phyloP scores from a whole-genome alignment of 2,329 filamentous ascomycete species.

The Biscogniauxia marginata region DNA sequence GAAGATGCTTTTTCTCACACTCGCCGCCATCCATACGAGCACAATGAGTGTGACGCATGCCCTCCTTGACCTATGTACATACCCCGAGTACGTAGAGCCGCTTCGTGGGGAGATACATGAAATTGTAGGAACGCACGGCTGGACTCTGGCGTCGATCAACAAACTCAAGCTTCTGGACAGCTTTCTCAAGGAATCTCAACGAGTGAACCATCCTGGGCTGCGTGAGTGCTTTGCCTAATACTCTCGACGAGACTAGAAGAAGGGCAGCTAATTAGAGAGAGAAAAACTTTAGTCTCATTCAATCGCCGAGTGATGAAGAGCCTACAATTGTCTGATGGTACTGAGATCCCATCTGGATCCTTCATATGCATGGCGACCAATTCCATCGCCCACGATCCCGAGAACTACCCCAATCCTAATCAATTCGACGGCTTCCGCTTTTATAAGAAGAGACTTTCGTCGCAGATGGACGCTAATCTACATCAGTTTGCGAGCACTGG shows the following conservation, averaged over 20 bases:
- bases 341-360: slow-evolving; percentile 13
- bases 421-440: slow-evolving; percentile 18
- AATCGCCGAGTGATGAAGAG: slow-evolving; percentile 14
- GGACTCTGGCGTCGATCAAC: slow-evolving; percentile 3
- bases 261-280: too few relatives aligned
- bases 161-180: slow-evolving; percentile 12
- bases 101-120: slow-evolving; percentile 2
- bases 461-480: slow-evolving; percentile 17
- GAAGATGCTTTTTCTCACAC: too few relatives aligned
- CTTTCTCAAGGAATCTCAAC: slow-evolving; percentile 17
- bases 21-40: too few relatives aligned
- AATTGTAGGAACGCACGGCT: slow-evolving; percentile 5
- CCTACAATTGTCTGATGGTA: slow-evolving; percentile 17
- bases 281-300: slow-evolving; percentile 20
- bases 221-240: slow-evolving; percentile 12
- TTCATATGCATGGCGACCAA: slow-evolving; percentile 20
- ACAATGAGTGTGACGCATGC: background rate
- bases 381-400: slow-evolving; percentile 14
- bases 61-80: slow-evolving; percentile 2
- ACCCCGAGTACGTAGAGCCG: slow-evolving; percentile 5
- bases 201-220: slow-evolving; percentile 20
- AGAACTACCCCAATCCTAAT: slow-evolving; percentile 19
- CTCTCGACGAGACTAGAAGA: too few relatives aligned
- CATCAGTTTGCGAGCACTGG: slow-evolving; percentile 19
- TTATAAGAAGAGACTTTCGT: slow-evolving; percentile 18